Base-by-base conservation (phyloP, 2,329 filamentous ascomycete genomes). In the Teratosphaeria gauchensis region DNA sequence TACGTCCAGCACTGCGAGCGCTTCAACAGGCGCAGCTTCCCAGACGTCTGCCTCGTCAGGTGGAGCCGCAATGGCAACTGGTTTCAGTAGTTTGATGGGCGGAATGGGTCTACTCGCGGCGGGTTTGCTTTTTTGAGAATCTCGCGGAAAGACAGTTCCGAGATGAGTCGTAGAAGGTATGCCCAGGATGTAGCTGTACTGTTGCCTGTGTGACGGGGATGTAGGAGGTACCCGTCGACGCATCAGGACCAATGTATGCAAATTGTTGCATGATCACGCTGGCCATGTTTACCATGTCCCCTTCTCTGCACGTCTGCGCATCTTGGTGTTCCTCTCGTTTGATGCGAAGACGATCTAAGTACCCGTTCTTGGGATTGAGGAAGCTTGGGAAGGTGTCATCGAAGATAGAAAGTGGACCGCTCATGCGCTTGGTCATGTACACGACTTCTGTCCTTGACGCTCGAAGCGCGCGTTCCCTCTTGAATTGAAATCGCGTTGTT, bases 31-130 rank as follows among this genome's bases (percentile, higher is more conserved):
- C 30, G 46, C 46, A 33, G 55, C 59, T 54, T n/a, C 59, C 3
- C 53, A 56, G 3, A 24, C 60, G 7, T 9, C 58, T 12, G 35
- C 57, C 21, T 59, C 60, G 19, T 56, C 55, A 12, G 55, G 48
- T 11, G 59, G 30, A 7, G 59, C 56, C 6, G 56, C 56, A n/a
- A 51, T 54, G 35, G 51, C 55, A 24, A 59, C 59, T 14, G 56
- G 56, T n/a, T 19, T 62, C 12, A 51, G 58, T 28, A 56, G 56
- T 12, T 11, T 59, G 7, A 21, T 55, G 12, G 59, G 56, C 11
- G 61, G 53, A 19, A 3, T 61, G 7, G 56, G 56, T 21, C 35
- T 62, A 28, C 38, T 61, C 11, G 59, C 54, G 12, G 58, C 54
- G 19, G 61, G 58, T 24, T 42, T 61, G 14, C 51, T 52, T 6